Conservation (phyloP, 2,329 filamentous ascomycete genomes). For the Lithohypha guttulata region DNA sequence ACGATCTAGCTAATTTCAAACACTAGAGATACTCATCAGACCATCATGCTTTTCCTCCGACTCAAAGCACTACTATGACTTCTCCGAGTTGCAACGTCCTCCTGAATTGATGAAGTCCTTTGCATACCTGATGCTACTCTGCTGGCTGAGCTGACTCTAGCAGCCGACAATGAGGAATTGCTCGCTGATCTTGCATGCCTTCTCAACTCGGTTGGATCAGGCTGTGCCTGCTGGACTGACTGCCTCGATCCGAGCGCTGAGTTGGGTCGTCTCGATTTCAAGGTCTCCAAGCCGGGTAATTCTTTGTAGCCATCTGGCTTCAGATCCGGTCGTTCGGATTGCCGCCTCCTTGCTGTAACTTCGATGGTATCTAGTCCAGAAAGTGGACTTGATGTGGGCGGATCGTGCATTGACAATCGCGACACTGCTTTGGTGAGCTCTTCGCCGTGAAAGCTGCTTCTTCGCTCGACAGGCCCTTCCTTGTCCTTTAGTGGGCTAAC, state of each 20-base stretch:
- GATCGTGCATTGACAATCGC: constrained; percentile 4
- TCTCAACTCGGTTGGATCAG: background rate
- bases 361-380: too few species aligned
- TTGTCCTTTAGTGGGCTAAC: constrained; percentile 18
- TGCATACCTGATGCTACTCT: too few species aligned
- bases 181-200: background rate
- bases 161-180: background rate
- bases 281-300: background rate
- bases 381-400: background rate
- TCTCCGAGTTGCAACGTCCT: background rate
- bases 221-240: background rate
- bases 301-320: too few species aligned
- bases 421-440: constrained; percentile 4
- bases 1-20: background rate
- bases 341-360: too few species aligned
- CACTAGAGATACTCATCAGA: background rate
- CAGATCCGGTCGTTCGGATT: too few species aligned
- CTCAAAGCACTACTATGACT: constrained; percentile 2
- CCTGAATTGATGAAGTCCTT: background rate
- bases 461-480: constrained; percentile 21
- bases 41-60: constrained; percentile 6
- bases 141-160: background rate
- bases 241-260: background rate
- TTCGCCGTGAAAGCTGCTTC: constrained; percentile 12
- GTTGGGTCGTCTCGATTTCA: constrained; percentile 1